phyloP scores from a whole-genome alignment of 2,329 filamentous ascomycete species.

The Colletotrichum sansevieriae region DNA sequence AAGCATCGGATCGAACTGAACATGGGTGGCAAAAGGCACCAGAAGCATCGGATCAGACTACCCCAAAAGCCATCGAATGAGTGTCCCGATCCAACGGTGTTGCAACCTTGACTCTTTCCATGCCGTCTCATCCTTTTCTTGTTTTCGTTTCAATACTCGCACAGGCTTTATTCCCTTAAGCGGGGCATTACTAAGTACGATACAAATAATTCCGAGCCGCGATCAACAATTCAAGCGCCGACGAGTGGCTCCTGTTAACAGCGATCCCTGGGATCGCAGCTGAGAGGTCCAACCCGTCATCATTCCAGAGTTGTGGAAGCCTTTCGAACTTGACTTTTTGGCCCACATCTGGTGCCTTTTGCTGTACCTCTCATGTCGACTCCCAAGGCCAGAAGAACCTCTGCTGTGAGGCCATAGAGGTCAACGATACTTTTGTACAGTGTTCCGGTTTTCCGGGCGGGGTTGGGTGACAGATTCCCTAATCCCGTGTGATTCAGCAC shows the following conservation, averaged over 20 bases:
- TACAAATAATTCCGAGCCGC: background rate
- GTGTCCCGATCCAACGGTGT: slow-evolving; percentile 28
- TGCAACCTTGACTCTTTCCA: slow-evolving; percentile 25
- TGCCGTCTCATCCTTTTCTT: slow-evolving; percentile 31
- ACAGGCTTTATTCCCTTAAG: slow-evolving; percentile 32
- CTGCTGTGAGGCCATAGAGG: too few species aligned
- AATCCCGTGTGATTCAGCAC: too few species aligned
- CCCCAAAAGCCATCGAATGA: slow-evolving; percentile 25
- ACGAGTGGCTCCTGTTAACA: background rate
- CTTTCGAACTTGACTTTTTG: too few species aligned
- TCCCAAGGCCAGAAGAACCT: too few species aligned
- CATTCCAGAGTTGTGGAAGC: too few species aligned
- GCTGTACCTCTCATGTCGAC: too few species aligned
- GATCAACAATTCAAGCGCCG: background rate
- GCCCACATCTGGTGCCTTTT: too few species aligned
- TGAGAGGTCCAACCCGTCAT: background rate
- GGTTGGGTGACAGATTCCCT: too few species aligned
- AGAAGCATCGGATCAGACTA: slow-evolving; percentile 7
- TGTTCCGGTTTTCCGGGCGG: too few species aligned
- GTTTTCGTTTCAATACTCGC: slow-evolving; percentile 32
- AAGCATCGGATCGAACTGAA: too few species aligned
- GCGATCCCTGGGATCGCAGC: background rate
- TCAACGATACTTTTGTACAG: too few species aligned
- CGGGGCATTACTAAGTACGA: slow-evolving; percentile 5
- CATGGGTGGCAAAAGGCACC: too few species aligned